These are phyloP conservation scores for Euclidium syriacum DNA, from an alignment of 345 rosid species.

Conservation along the genomic window DNA sequence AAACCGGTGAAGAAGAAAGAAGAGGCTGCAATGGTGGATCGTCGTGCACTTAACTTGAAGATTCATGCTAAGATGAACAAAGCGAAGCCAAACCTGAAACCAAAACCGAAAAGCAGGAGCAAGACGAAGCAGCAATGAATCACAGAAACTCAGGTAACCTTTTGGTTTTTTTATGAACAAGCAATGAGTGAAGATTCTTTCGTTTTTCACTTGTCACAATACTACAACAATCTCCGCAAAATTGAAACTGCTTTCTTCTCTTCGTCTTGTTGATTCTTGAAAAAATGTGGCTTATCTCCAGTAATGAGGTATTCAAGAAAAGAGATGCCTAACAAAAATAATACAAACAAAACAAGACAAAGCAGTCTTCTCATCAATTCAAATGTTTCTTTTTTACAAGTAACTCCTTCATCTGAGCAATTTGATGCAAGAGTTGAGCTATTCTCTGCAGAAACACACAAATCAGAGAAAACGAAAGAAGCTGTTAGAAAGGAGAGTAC, in stretches of 20 bases:
- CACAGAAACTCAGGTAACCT: neutral
- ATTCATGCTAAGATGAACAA: slow-evolving; percentile 23
- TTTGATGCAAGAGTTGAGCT: slow-evolving; percentile 40
- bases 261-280: neutral
- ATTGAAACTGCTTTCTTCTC: neutral
- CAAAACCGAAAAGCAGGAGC: slow-evolving; percentile 17
- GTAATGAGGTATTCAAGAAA: neutral
- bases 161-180: neutral
- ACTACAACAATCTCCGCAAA: neutral
- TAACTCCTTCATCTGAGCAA: slow-evolving; percentile 44
- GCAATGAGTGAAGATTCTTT: neutral
- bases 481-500: neutral
- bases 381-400: slow-evolving; percentile 28
- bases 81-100: slow-evolving; percentile 22
- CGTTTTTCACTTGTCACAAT: neutral
- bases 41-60: slow-evolving; percentile 27
- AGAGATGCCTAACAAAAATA: no score
- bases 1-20: slow-evolving; percentile 46
- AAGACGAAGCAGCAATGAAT: slow-evolving; percentile 7
- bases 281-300: neutral
- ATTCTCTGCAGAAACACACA: slow-evolving; percentile 40
- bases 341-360: neutral
- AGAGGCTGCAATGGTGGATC: slow-evolving; percentile 32
- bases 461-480: neutral
- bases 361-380: neutral